Evolutionary conservation across 2,329 filamentous ascomycete species (phyloP).

Genomic region (Sporothrix curviconia): DNA sequence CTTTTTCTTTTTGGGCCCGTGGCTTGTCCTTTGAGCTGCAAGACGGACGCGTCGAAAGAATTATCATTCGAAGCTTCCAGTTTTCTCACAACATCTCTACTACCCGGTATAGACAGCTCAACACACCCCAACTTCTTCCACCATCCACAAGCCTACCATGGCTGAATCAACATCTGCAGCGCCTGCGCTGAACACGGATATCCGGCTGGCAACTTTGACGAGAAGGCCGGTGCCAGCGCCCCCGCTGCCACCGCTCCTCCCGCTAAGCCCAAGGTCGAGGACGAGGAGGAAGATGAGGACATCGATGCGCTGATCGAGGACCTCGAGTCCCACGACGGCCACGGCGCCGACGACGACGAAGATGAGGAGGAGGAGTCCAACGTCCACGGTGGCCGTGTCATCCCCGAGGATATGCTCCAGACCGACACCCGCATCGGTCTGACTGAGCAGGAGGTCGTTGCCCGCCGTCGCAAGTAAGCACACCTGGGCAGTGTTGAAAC

Average conservation of each 20-base stretch:
- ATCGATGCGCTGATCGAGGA: conserved; percentile 84
- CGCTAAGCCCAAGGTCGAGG: conserved; percentile 38
- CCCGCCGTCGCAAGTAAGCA: conserved; percentile 57
- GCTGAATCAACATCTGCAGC: conserved; percentile 47
- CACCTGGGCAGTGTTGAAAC: too few species aligned
- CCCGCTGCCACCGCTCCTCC: conserved; percentile 26
- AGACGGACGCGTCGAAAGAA: conserved; percentile 12
- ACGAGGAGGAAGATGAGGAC: conserved; percentile 71
- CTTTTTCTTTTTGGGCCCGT: conserved; percentile 8
- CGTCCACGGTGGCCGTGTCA: conserved; percentile 48
- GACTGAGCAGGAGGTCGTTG: conserved; percentile 60
- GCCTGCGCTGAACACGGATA: conserved; percentile 57
- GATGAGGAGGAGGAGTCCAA: conserved; percentile 45
- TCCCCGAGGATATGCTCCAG: conserved; percentile 63
- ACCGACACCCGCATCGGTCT: conserved; percentile 67
- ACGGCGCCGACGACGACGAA: conserved; percentile 55
- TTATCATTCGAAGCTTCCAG: conserved; percentile 7
- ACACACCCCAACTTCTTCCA: conserved; percentile 21
- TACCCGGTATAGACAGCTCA: conserved; percentile 14
- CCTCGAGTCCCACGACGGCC: conserved; percentile 74
- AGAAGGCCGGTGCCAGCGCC: conserved; percentile 40
- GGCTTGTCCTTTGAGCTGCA: conserved; percentile 17
- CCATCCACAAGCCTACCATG: conserved; percentile 36
- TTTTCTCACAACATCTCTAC: conserved; percentile 16
- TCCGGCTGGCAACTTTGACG: conserved; percentile 60